phyloP scores from a whole-genome alignment of 768 basidiomycete species.

The Amanita subjunquillea region DNA sequence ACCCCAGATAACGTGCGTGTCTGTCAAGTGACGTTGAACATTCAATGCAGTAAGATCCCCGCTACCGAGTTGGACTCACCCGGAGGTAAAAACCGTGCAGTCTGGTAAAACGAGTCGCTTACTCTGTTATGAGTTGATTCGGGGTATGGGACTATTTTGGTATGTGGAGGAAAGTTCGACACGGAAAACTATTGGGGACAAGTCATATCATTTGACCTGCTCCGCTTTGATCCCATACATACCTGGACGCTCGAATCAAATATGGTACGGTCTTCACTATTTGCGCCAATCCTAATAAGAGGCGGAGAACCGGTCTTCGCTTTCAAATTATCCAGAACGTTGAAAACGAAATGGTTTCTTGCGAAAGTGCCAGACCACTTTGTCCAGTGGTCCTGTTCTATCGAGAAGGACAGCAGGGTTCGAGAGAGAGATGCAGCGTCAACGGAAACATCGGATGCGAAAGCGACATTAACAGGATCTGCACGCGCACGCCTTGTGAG shows the following conservation, averaged over 20 bases:
- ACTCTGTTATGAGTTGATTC: constrained; percentile 52
- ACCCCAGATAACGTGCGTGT: constrained; percentile 57
- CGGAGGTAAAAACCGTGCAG: constrained; percentile 39
- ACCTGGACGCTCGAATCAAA: constrained; percentile 41
- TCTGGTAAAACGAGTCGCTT: constrained; percentile 44
- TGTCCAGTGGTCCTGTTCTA: constrained; percentile 62
- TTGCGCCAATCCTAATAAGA: constrained; percentile 48
- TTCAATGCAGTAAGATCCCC: neutral
- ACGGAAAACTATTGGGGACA: constrained; percentile 29
- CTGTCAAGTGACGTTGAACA: constrained; percentile 16
- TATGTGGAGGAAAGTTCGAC: constrained; percentile 37
- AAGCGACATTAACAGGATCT: constrained; percentile 20
- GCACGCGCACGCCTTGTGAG: neutral
- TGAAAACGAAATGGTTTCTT: constrained; percentile 50
- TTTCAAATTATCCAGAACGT: constrained; percentile 46
- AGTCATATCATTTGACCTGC: neutral
- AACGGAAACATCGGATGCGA: constrained; percentile 28
- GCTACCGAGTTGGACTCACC: constrained; percentile 20
- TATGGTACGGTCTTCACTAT: constrained; percentile 48
- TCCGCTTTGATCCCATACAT: constrained; percentile 2
- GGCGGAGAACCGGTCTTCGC: constrained; percentile 41
- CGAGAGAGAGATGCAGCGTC: constrained; percentile 26
- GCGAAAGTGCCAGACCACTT: constrained; percentile 51
- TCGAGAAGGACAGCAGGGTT: constrained; percentile 51
- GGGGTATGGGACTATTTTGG: constrained; percentile 46